Base-by-base conservation (phyloP, 768 basidiomycete species). In the Sporobolomyces roseus region DNA sequence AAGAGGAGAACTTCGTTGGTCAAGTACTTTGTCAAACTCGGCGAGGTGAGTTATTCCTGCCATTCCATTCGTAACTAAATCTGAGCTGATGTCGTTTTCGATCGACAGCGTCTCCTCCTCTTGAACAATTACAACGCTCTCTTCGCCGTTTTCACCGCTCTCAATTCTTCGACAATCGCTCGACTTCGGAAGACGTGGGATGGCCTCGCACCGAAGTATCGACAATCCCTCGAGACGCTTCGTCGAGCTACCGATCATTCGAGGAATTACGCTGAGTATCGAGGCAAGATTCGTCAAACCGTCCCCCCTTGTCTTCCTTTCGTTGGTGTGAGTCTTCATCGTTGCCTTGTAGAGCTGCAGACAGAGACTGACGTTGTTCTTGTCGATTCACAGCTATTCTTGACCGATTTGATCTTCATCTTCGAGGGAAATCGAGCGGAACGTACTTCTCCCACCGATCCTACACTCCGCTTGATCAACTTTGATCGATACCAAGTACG, bases 81-180 rank as follows among this genome's bases (percentile, higher is more conserved):
- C 45, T 4, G 33, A 66, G 30, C 56, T 63, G 61, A 27, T 46
- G 48, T 71, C 43, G 64, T 65, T 27, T 74, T 3, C 38, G 27
- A 38, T 30, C 27, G 33, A 27, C 69, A 98, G 94, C 88, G 92
- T 43, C 94, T 92, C 79, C 84, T 87, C 10, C 80, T 83, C 4
- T 75, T 98, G 73, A 82, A 87, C 68, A 99, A 99, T 79, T 98
- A 88, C 78, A 94, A 92, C 74, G 93, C 92, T 8, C 86, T 92
- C 45, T 86, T 93, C 36, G 90, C 94, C 19, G 88, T 99, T 75
- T 82, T 98, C 56, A 93, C 92, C 13, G 94, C 94, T 8, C 82
- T 99, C 66, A 94, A 97, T 78, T 94, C 91, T 21, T 94, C 93
- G 23, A 96, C 91, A 2, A 93, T 99, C 73, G 85, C 91, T 29